Percentiles rank a stretch among this genome's conserved stretches.
Conservation (phyloP, 306 rosid genomes). For the Quercus rubra region DNA sequence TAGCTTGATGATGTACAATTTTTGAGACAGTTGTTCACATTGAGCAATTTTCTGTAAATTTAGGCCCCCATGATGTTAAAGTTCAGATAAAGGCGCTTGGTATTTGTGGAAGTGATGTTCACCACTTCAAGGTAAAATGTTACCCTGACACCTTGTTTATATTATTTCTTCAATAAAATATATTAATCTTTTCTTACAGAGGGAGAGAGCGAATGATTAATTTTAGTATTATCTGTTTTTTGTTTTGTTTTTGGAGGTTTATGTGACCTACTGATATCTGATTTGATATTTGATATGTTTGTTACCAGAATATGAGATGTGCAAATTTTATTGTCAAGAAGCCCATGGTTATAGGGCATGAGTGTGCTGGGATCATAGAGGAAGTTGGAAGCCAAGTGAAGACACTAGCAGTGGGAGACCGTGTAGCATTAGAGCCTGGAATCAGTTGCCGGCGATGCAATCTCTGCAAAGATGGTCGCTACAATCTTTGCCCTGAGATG, state of each 20-base stretch:
- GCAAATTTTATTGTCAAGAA: constrained; percentile 37
- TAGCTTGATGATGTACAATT: not conserved
- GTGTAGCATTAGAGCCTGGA: constrained; percentile 47
- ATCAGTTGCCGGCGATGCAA: constrained; percentile 37
- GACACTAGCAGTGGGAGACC: constrained; percentile 32
- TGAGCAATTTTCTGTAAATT: not conserved
- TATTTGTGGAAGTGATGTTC: constrained; percentile 44
- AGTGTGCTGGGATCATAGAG: constrained; percentile 47
- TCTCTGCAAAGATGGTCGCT: constrained; percentile 36
- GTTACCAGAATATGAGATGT: constrained; percentile 40
- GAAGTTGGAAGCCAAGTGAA: constrained; percentile 38
- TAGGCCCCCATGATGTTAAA: constrained; percentile 41
- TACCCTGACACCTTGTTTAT: not conserved
- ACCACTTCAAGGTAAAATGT: constrained; percentile 34
- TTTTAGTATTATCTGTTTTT: not conserved
- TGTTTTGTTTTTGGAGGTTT: too few species aligned
- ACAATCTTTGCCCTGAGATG: constrained; percentile 47
- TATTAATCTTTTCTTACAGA: not conserved
- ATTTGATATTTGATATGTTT: not conserved
- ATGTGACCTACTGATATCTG: not conserved
- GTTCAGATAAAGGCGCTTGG: constrained; percentile 38
- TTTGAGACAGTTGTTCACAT: not conserved
- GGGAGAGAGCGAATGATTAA: not conserved
- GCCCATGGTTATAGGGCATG: constrained; percentile 53
- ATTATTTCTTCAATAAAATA: not conserved